Conservation (phyloP, 1,284 basidiomycete genomes). For the Mrakiaceae sp. region DNA sequence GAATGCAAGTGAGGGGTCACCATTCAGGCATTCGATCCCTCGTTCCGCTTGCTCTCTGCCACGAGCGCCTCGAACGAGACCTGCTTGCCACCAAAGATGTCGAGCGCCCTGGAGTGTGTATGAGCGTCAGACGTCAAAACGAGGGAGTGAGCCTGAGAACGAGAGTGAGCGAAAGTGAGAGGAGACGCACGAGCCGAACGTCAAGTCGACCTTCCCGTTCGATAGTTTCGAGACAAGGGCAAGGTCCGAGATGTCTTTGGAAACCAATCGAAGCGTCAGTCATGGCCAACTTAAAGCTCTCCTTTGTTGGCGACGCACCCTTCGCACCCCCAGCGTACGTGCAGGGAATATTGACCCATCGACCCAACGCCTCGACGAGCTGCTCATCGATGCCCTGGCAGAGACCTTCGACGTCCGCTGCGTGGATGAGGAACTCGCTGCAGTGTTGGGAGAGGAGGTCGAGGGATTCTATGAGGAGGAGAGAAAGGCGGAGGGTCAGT, state of each 20-base stretch:
- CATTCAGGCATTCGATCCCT: background rate
- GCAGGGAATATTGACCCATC: conserved; percentile 83
- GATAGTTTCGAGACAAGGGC: conserved; percentile 72
- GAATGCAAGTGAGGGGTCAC: too few relatives aligned
- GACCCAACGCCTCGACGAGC: conserved; percentile 60
- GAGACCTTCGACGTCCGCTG: conserved; percentile 93
- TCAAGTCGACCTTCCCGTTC: conserved; percentile 79
- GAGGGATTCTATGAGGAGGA: conserved; percentile 47
- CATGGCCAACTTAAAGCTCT: too few relatives aligned
- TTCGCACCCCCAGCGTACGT: conserved; percentile 97
- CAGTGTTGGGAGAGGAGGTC: conserved; percentile 60
- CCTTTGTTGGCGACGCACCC: conserved; percentile 39
- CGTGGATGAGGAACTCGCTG: conserved; percentile 93
- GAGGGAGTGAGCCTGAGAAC: background rate
- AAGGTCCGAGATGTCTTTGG: conserved; percentile 68
- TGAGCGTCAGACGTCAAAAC: background rate
- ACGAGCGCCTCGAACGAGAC: conserved; percentile 60
- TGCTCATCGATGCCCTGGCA: conserved; percentile 93
- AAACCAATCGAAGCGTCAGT: background rate
- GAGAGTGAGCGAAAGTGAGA: conserved; percentile 5
- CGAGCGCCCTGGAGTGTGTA: conserved; percentile 48
- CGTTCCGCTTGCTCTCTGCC: background rate
- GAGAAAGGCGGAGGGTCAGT: conserved; percentile 6
- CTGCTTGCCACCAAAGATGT: conserved; percentile 68
- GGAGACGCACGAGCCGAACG: conserved; percentile 70